Evolutionary conservation across 129 eudicot species (phyloP).

Genomic region (Flaveria sonorensis): DNA sequence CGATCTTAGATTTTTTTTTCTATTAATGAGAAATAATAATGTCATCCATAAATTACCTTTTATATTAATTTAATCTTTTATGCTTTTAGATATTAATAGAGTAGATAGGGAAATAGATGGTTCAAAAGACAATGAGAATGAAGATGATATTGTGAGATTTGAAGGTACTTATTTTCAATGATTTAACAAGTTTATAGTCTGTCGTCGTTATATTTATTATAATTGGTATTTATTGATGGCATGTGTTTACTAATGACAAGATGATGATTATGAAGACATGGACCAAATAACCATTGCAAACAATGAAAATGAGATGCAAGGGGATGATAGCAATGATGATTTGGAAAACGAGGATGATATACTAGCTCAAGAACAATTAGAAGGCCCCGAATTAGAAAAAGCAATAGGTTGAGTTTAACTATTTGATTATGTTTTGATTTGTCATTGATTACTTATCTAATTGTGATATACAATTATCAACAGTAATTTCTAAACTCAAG

Average conservation of each 20-base stretch:
- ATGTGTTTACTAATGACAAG: neutral
- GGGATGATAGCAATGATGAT: too few relatives aligned
- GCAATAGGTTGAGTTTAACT: too few relatives aligned
- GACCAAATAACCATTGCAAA: too few relatives aligned
- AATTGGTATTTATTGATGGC: neutral
- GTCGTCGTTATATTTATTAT: neutral
- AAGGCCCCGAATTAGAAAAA: too few relatives aligned
- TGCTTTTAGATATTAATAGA: neutral
- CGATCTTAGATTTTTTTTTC: neutral
- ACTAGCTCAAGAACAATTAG: too few relatives aligned
- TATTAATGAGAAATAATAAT: neutral
- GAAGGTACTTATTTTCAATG: neutral
- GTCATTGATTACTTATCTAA: too few relatives aligned
- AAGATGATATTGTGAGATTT: neutral
- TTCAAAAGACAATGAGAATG: neutral
- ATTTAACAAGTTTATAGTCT: neutral
- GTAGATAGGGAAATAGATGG: neutral
- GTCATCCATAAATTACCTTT: neutral
- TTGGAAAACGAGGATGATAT: too few relatives aligned
- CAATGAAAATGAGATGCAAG: too few relatives aligned
- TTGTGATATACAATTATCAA: too few relatives aligned
- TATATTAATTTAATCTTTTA: neutral
- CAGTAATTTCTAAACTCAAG: too few relatives aligned
- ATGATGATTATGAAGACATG: neutral
- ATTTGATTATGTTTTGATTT: too few relatives aligned